Conservation (phyloP, 2,329 filamentous ascomycete genomes). For the Trichoderma sp. region DNA sequence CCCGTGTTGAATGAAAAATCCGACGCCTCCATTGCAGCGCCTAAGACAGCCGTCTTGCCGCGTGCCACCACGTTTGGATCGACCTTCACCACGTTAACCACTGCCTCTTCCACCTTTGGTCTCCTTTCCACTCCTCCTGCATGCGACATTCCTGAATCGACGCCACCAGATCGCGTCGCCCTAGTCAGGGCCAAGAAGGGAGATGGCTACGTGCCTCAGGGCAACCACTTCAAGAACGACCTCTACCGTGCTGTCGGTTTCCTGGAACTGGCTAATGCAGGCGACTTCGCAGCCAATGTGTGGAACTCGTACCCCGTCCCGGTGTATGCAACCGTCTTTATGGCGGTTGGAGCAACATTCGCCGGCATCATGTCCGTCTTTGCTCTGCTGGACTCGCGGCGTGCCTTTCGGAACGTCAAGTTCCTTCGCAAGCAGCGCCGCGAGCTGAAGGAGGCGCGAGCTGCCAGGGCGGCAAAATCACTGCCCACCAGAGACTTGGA, state of each 20-base stretch:
- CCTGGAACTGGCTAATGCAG: constrained; percentile 59
- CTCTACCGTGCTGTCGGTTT: constrained; percentile 48
- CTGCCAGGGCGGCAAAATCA: constrained; percentile 16
- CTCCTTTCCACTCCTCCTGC: not conserved
- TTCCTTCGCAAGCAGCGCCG: constrained; percentile 49
- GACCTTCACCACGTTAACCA: constrained; percentile 2
- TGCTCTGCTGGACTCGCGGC: constrained; percentile 49
- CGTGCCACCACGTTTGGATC: constrained; percentile 17
- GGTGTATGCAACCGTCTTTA: constrained; percentile 51
- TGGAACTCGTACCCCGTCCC: constrained; percentile 59
- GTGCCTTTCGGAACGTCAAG: constrained; percentile 51
- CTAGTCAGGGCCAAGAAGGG: constrained; percentile 14
- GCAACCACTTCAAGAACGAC: constrained; percentile 30
- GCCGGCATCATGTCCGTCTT: constrained; percentile 52
- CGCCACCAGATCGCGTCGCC: constrained; percentile 14
- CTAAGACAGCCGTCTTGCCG: constrained; percentile 17
- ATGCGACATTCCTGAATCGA: constrained; percentile 5
- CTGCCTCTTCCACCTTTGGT: constrained; percentile 4
- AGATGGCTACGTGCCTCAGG: constrained; percentile 6
- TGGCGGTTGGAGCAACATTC: constrained; percentile 56
- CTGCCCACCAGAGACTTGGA: constrained; percentile 37
- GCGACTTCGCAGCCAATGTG: constrained; percentile 61
- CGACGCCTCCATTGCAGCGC: not conserved
- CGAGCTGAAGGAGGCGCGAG: constrained; percentile 37
- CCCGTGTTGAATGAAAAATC: constrained; percentile 7